Evolutionary conservation across 129 eudicot genomes (phyloP).

Genomic region (Chrysanthemum seticuspe): DNA sequence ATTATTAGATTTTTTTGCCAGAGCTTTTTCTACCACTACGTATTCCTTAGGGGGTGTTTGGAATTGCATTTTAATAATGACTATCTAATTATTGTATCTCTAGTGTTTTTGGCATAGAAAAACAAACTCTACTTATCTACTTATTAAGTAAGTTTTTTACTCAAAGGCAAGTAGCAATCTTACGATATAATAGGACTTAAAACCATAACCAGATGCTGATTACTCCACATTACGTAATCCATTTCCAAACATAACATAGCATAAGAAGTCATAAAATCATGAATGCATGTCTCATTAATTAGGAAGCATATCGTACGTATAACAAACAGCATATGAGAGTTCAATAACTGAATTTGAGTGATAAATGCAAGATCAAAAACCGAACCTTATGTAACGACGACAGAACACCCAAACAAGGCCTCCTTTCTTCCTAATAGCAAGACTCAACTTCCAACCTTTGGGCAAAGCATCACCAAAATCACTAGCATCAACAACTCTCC

Average conservation of each 20-base stretch:
- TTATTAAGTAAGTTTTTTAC: too few species aligned
- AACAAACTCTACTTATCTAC: too few species aligned
- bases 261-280: not conserved
- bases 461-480: constrained; percentile 75
- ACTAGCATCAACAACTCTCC: constrained; percentile 69
- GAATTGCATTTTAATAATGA: too few species aligned
- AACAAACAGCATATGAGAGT: not conserved
- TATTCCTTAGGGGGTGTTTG: not conserved
- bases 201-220: too few species aligned
- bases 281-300: not conserved
- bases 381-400: constrained; percentile 84
- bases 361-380: not conserved
- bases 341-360: not conserved
- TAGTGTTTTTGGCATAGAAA: not conserved
- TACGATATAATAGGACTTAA: too few species aligned
- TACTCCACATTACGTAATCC: too few species aligned
- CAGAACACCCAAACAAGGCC: constrained; percentile 67
- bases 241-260: not conserved
- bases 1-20: not conserved
- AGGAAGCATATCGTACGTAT: constrained; percentile 12
- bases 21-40: not conserved
- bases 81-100: not conserved
- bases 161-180: too few species aligned
- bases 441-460: constrained; percentile 65
- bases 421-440: constrained; percentile 61